Evolutionary conservation across 2,329 filamentous ascomycete genomes (phyloP).

Genomic region (Hymenoscyphus salicellus): DNA sequence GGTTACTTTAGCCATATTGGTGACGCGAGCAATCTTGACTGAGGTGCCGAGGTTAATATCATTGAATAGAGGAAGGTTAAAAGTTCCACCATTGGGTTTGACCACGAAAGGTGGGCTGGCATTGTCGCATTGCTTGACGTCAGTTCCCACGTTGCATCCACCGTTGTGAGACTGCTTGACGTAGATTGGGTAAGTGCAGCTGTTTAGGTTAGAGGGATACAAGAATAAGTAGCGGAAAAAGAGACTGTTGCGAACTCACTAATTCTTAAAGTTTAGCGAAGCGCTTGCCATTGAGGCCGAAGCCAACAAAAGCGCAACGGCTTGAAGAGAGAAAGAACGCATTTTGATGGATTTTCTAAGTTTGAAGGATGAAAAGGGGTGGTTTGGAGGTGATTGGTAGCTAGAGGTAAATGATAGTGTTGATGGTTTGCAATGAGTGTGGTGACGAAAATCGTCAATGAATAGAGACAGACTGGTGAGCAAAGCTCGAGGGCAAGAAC

Average conservation of each 20-base stretch:
- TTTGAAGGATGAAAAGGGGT: neutral
- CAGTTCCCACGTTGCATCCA: slow-evolving; percentile 9
- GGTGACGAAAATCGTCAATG: neutral
- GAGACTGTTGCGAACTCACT: neutral
- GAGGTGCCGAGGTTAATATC: slow-evolving; percentile 2
- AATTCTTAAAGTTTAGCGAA: slow-evolving; percentile 1
- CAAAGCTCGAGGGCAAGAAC: neutral
- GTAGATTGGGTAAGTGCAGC: slow-evolving; percentile 3
- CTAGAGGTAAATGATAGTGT: neutral
- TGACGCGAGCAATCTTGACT: slow-evolving; percentile 11
- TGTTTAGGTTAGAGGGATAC: neutral
- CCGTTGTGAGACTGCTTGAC: slow-evolving; percentile 10
- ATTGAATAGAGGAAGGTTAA: neutral
- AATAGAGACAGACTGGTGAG: slow-evolving; percentile 8
- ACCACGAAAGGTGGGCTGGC: slow-evolving; percentile 3
- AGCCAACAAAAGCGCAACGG: slow-evolving; percentile 4
- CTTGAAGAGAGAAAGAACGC: slow-evolving; percentile 7
- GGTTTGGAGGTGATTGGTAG: neutral
- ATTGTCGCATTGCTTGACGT: slow-evolving; percentile 3
- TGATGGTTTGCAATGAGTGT: neutral
- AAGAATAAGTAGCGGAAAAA: neutral
- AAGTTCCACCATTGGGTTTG: neutral
- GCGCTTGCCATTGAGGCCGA: slow-evolving; percentile 7
- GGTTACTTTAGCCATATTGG: slow-evolving; percentile 3
- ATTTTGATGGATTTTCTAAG: slow-evolving; percentile 1